Evolutionary conservation across 257 asterid genomes (phyloP).

Genomic region (Nicotiana obtusifolia): DNA sequence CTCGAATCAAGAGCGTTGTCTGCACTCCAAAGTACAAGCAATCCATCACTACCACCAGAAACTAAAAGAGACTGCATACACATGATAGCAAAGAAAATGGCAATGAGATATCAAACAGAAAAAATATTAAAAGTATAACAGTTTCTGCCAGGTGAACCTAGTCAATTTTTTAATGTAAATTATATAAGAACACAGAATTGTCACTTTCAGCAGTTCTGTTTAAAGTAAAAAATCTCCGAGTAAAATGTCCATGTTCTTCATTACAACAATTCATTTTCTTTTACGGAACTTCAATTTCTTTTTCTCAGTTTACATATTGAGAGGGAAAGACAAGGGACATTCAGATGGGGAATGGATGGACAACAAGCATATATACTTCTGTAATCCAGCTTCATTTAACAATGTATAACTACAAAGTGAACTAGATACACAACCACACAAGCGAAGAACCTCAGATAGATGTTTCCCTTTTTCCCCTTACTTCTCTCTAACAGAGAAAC

Average conservation of each 20-base stretch:
- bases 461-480: background rate
- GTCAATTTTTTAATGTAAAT: background rate
- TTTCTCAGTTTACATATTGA: background rate
- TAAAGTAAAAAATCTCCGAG: background rate
- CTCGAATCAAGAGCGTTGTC: slow-evolving; percentile 93
- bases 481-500: background rate
- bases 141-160: background rate
- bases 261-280: background rate
- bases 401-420: background rate
- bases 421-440: background rate
- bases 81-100: slow-evolving; percentile 21
- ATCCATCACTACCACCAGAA: slow-evolving; percentile 97
- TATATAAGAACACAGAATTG: background rate
- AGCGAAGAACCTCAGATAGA: background rate
- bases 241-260: background rate
- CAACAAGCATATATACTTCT: background rate
- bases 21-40: slow-evolving; percentile 96
- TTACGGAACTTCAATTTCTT: too few species aligned
- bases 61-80: slow-evolving; percentile 78
- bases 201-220: slow-evolving; percentile 2
- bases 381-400: background rate
- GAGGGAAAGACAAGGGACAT: too few species aligned
- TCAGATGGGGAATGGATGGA: too few species aligned
- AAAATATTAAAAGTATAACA: background rate
- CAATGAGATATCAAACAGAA: slow-evolving; percentile 1